Evolutionary conservation across 2,329 filamentous ascomycete genomes (phyloP).

Genomic region (Gnomoniopsis sp.): DNA sequence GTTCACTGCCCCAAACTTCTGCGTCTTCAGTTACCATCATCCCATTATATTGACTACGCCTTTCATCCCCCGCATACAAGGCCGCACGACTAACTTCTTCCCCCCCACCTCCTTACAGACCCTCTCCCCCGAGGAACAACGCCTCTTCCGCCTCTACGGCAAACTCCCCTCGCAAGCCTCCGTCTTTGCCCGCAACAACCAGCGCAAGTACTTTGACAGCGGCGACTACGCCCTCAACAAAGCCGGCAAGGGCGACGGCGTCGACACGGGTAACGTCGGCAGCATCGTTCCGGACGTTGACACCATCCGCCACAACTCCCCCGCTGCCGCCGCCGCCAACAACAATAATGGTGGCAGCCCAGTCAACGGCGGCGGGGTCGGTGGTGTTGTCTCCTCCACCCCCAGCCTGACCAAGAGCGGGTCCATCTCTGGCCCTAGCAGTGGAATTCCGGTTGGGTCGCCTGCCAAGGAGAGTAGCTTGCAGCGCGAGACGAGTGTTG

Average conservation of each 20-base stretch:
- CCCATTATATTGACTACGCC: background rate
- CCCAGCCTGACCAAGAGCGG: constrained; percentile 19
- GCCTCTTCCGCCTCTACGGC: constrained; percentile 93
- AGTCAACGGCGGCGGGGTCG: constrained; percentile 44
- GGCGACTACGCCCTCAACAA: constrained; percentile 96
- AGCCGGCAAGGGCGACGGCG: constrained; percentile 91
- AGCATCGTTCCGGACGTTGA: constrained; percentile 92
- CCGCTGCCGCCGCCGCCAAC: constrained; percentile 31
- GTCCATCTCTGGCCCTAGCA: constrained; percentile 40
- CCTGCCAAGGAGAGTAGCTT: constrained; percentile 91
- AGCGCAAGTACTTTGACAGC: constrained; percentile 98
- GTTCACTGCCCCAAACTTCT: constrained; percentile 34
- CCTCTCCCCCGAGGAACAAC: constrained; percentile 90
- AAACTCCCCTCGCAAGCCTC: constrained; percentile 97
- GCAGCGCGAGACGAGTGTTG: constrained; percentile 74
- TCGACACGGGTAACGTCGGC: constrained; percentile 89
- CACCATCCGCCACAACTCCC: constrained; percentile 85
- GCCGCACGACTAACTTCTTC: constrained; percentile 1
- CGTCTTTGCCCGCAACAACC: constrained; percentile 89
- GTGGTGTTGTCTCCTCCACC: constrained; percentile 1
- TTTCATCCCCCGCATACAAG: background rate
- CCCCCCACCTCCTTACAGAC: constrained; percentile 53
- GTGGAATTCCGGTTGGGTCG: constrained; percentile 60
- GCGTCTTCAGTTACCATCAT: background rate
- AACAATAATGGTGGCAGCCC: constrained; percentile 85